A percentile compares a stretch with the other conserved stretches of the same genome.
Conservation (phyloP, 768 basidiomycete species). For the Amanita polypyramis region DNA sequence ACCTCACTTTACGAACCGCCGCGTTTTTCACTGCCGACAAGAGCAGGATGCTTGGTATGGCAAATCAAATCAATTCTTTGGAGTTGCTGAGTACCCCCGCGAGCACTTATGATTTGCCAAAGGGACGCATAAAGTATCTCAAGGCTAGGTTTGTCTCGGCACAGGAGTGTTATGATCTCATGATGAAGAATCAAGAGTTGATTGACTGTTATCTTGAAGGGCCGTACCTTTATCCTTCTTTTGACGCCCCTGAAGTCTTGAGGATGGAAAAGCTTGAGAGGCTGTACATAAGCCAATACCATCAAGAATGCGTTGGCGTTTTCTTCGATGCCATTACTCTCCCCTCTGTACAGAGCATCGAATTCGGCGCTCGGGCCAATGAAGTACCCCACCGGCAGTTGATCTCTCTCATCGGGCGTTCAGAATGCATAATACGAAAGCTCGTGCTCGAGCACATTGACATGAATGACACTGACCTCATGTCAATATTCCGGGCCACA, state of each 20-base stretch:
- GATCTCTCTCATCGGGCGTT: slow-evolving; percentile 1
- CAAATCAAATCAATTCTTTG: slow-evolving; percentile 1
- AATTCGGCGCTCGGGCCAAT: slow-evolving; percentile 6
- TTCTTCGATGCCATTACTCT: slow-evolving; percentile 3
- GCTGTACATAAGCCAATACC: slow-evolving; percentile 5
- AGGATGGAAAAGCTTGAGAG: slow-evolving; percentile 3
- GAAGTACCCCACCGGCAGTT: slow-evolving; percentile 5
- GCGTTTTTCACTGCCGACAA: background rate
- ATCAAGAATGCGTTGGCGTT: slow-evolving; percentile 5
- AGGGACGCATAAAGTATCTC: background rate
- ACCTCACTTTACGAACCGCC: slow-evolving; percentile 4
- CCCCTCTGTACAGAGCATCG: background rate
- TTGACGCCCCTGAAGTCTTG: background rate
- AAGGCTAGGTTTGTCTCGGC: slow-evolving; percentile 1
- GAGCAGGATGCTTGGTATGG: slow-evolving; percentile 4
- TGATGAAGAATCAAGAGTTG: slow-evolving; percentile 3
- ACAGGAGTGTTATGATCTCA: slow-evolving; percentile 5
- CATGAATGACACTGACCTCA: slow-evolving; percentile 7
- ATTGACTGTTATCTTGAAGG: slow-evolving; percentile 6
- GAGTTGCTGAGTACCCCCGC: slow-evolving; percentile 3
- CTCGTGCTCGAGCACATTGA: slow-evolving; percentile 5
- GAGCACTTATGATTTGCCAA: slow-evolving; percentile 1
- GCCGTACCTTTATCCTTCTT: slow-evolving; percentile 2
- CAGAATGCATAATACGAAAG: background rate
- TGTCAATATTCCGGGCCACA: slow-evolving; percentile 1